Percentiles rank a stretch among this genome's conserved stretches.
Evolutionary conservation across 1,284 basidiomycete species (phyloP).

Genomic region (Naganishia sp.): DNA sequence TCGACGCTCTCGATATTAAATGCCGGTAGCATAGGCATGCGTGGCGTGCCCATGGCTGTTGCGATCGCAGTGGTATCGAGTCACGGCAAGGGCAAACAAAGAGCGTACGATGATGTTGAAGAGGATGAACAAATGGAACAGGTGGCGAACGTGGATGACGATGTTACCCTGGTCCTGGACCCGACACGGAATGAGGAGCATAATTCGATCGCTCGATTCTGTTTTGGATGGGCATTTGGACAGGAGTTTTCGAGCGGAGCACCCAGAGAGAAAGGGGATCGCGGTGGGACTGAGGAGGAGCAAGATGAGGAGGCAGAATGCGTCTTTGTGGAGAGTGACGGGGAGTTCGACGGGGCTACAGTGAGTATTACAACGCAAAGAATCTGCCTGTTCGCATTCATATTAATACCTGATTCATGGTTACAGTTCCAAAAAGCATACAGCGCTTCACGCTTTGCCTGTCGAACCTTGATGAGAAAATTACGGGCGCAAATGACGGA

Average conservation of each 20-base stretch:
- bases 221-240: slow-evolving; percentile 56
- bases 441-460: slow-evolving; percentile 28
- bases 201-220: slow-evolving; percentile 63
- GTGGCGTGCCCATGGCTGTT: slow-evolving; percentile 54
- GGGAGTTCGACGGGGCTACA: slow-evolving; percentile 48
- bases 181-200: slow-evolving; percentile 66
- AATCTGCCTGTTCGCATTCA: background rate
- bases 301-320: slow-evolving; percentile 57
- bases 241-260: slow-evolving; percentile 48
- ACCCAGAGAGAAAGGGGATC: slow-evolving; percentile 42
- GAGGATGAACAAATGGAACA: slow-evolving; percentile 57
- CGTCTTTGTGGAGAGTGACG: slow-evolving; percentile 54
- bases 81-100: slow-evolving; percentile 20
- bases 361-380: slow-evolving; percentile 37
- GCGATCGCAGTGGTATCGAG: slow-evolving; percentile 50
- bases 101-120: slow-evolving; percentile 56
- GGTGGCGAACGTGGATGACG: slow-evolving; percentile 54
- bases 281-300: slow-evolving; percentile 50
- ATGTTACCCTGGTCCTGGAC: slow-evolving; percentile 70
- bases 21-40: slow-evolving; percentile 53
- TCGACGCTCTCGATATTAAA: slow-evolving; percentile 55
- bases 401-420: background rate
- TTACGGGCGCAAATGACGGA: slow-evolving; percentile 21
- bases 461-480: slow-evolving; percentile 16
- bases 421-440: slow-evolving; percentile 29